A percentile compares a stretch with the other conserved stretches of the same genome.
Conservation (phyloP, 208 protist genomes). For the Endotrypanum monterogeii region DNA sequence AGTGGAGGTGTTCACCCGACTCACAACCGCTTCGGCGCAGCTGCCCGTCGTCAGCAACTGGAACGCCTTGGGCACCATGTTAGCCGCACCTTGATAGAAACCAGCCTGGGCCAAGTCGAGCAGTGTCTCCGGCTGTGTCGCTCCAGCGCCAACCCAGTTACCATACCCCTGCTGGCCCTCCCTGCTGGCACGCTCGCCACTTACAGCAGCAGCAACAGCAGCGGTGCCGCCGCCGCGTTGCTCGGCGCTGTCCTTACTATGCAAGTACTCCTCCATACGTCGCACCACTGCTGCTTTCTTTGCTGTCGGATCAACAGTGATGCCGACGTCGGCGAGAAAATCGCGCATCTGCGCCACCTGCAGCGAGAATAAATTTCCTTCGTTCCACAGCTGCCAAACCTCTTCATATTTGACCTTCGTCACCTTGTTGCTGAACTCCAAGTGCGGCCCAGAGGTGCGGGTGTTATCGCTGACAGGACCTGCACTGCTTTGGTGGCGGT, state of each 20-base stretch:
- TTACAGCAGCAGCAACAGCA: background rate
- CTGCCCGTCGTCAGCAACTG: conserved; percentile 80
- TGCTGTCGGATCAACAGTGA: conserved; percentile 21
- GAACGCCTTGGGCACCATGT: conserved; percentile 90
- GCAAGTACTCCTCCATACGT: conserved; percentile 84
- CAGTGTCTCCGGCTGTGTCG: conserved; percentile 72
- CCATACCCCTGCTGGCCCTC: conserved; percentile 50
- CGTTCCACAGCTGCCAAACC: conserved; percentile 90
- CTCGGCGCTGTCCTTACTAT: conserved; percentile 30
- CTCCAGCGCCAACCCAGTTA: conserved; percentile 44
- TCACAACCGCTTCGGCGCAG: conserved; percentile 76
- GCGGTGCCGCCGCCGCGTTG: conserved; percentile 13
- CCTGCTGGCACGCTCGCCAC: conserved; percentile 9
- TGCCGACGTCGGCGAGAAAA: conserved; percentile 55
- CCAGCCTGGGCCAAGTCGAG: conserved; percentile 85
- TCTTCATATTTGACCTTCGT: conserved; percentile 53
- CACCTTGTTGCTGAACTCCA: conserved; percentile 3
- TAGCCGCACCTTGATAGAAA: conserved; percentile 83
- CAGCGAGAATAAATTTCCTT: conserved; percentile 92
- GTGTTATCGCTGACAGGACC: background rate
- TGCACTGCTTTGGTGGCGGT: conserved; percentile 19
- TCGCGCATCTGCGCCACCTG: conserved; percentile 76
- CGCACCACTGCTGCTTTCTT: conserved; percentile 86
- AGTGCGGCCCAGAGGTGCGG: background rate
- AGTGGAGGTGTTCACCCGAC: conserved; percentile 86